These are phyloP conservation scores for Aspergillus candidus DNA, from an alignment of 2,329 filamentous ascomycete genomes.

Conservation along the genomic window DNA sequence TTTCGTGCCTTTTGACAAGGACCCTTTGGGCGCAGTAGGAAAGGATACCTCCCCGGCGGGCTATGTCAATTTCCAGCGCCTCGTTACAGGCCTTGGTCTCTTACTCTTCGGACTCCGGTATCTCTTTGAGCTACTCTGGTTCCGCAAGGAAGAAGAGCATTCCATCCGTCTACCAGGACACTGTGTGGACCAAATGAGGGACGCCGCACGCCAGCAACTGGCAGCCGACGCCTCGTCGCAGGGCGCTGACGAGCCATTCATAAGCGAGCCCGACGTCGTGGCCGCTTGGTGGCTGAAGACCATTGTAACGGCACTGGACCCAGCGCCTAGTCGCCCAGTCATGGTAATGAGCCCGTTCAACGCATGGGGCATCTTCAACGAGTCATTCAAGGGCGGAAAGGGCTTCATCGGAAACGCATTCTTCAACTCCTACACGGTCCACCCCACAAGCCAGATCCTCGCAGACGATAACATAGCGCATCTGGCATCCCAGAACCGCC, in stretches of 20 bases:
- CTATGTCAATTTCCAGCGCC: not conserved
- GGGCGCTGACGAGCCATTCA: slow-evolving; percentile 24
- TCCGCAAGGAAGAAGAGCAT: slow-evolving; percentile 28
- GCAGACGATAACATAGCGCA: slow-evolving; percentile 1
- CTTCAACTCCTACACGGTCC: slow-evolving; percentile 5
- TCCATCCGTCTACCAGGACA: slow-evolving; percentile 36
- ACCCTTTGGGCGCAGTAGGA: slow-evolving; percentile 29
- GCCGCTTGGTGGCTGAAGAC: slow-evolving; percentile 38
- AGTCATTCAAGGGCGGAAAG: slow-evolving; percentile 17
- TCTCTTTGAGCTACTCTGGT: slow-evolving; percentile 29
- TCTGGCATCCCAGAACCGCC: slow-evolving; percentile 10
- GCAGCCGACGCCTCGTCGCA: slow-evolving; percentile 2
- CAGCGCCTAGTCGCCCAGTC: slow-evolving; percentile 26
- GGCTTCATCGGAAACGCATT: slow-evolving; percentile 22
- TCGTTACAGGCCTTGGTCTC: slow-evolving; percentile 4
- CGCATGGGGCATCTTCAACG: slow-evolving; percentile 27
- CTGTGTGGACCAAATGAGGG: slow-evolving; percentile 26
- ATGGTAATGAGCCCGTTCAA: slow-evolving; percentile 39
- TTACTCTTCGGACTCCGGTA: slow-evolving; percentile 29
- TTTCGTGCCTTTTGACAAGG: slow-evolving; percentile 30
- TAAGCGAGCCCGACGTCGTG: slow-evolving; percentile 46
- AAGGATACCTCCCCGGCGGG: not conserved
- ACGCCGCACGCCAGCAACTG: slow-evolving; percentile 7
- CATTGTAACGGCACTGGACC: slow-evolving; percentile 17
- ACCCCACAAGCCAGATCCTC: slow-evolving; percentile 5